These are phyloP conservation scores for Alternaria novae-zelandiae DNA, from an alignment of 2,329 filamentous ascomycete species.

Conservation along the genomic window DNA sequence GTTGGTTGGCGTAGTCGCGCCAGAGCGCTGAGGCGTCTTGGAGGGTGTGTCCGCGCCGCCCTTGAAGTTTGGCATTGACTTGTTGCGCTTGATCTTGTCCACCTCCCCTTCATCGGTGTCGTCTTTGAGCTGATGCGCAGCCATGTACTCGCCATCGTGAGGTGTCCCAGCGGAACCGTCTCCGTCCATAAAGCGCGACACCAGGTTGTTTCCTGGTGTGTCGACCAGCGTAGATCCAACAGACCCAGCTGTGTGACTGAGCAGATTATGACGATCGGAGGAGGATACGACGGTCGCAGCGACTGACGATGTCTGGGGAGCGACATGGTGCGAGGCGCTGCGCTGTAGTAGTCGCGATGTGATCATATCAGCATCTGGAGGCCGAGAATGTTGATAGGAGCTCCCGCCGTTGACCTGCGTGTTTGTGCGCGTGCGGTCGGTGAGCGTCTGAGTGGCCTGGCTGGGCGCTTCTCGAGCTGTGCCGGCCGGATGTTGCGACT, in stretches of 20 bases:
- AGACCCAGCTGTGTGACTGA: constrained; percentile 47
- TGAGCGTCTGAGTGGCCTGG: constrained; percentile 24
- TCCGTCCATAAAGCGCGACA: constrained; percentile 55
- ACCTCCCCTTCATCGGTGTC: constrained; percentile 28
- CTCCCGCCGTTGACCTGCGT: constrained; percentile 39
- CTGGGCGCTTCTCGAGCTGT: constrained; percentile 13
- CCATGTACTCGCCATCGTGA: constrained; percentile 47
- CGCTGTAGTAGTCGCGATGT: constrained; percentile 72
- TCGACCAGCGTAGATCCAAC: constrained; percentile 49
- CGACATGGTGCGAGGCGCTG: constrained; percentile 65
- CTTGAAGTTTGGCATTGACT: constrained; percentile 47
- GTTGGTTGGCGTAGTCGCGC: constrained; percentile 50
- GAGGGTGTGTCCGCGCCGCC: constrained; percentile 36
- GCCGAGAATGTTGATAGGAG: constrained; percentile 44
- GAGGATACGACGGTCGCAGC: constrained; percentile 58
- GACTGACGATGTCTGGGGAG: constrained; percentile 70
- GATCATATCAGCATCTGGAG: constrained; percentile 67
- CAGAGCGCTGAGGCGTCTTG: constrained; percentile 40
- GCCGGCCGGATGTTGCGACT: constrained; percentile 18
- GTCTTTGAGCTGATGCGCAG: constrained; percentile 32
- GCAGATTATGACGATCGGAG: constrained; percentile 44
- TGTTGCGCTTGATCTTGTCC: constrained; percentile 46
- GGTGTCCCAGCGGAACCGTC: constrained; percentile 51
- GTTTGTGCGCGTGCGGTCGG: constrained; percentile 34
- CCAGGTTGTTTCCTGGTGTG: constrained; percentile 50